Evolutionary conservation across 345 rosid genomes (phyloP), one percentile per base, ranked within the genome.

Genomic region (Raphanus sativus): DNA sequence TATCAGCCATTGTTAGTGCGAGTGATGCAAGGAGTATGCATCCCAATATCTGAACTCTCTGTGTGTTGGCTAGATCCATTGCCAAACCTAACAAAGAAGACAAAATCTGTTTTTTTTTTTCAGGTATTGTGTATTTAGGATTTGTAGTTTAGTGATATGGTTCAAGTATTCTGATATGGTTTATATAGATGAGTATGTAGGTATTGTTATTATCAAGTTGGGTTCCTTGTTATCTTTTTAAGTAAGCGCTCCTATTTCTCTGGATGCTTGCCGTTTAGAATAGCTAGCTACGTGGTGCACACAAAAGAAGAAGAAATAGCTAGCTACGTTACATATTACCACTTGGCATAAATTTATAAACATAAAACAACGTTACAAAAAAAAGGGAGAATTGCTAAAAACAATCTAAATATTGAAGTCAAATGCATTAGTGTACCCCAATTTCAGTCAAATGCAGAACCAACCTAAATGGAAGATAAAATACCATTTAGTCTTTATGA

Each of bases 1-100:
- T 70, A 7, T 81, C 67, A 15, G 86, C 86, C 17, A 58, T 80
- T 24, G 59, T 77, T 45, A 74, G 25, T n/a, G 78, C 81, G 4
- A 80, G 48, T 30, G 86, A 64, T 75, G 80, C 70, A 8, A 87
- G 24, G 8, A 87, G 55, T n/a, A 86, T 70, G 75, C 78, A 45
- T 32, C 76, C 50, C 21, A 75, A 52, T 73, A 84, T 16, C 4
- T 55, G 71, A 3, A 66, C 42, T 50, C 73, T 81, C 21, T n/a
- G 50, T 60, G 21, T 67, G 78, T 73, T 79, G 69, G 81, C 63
- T 78, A 72, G 34, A 62, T 62, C 78, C 82, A 79, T 78, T 26
- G 60, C 72, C 45, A 71, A 58, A 65, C 81, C 65, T 4, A 34
- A 69, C 64, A 68, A 48, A 54, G 4, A 34, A 34, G 11, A 36